Evolutionary conservation across 805 yeast genomes (phyloP).

Genomic region (Schwanniomyces vanrijiae): DNA sequence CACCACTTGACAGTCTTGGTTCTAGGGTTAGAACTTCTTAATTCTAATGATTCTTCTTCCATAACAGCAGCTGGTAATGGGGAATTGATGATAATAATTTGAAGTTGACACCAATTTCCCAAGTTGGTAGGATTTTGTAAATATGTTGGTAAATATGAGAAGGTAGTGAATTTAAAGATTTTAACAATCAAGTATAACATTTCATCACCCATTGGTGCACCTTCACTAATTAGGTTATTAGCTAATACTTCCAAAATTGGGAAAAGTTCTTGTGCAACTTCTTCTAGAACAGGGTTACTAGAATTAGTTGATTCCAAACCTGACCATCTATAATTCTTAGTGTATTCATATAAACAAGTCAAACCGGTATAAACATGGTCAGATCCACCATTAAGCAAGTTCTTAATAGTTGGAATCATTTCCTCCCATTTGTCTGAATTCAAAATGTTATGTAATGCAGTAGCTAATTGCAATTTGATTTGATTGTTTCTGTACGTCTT

Average conservation of each 20-base stretch:
- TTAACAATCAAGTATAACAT: constrained; percentile 42
- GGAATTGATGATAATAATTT: constrained; percentile 36
- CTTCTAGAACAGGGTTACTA: constrained; percentile 40
- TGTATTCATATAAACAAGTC: constrained; percentile 40
- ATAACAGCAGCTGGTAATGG: constrained; percentile 36
- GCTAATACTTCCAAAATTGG: constrained; percentile 37
- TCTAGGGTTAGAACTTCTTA: constrained; percentile 39
- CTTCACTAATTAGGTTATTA: constrained; percentile 23
- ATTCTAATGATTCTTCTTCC: constrained; percentile 29
- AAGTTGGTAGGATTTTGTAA: constrained; percentile 34
- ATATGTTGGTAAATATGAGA: constrained; percentile 36
- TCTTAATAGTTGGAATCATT: constrained; percentile 38
- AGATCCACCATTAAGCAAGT: constrained; percentile 26
- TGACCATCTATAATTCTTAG: constrained; percentile 41
- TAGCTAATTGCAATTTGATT: constrained; percentile 56
- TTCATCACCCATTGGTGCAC: constrained; percentile 23
- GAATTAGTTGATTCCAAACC: constrained; percentile 44
- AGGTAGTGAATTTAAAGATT: constrained; percentile 41
- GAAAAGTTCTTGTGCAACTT: constrained; percentile 32
- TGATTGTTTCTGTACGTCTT: constrained; percentile 31
- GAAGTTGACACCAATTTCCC: constrained; percentile 43
- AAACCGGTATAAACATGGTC: constrained; percentile 42
- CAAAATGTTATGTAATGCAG: constrained; percentile 56
- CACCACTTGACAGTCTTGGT: constrained; percentile 46
- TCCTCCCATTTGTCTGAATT: constrained; percentile 47